Evolutionary conservation across 805 yeast species (phyloP).

Genomic region (Starmerella etchellsii): DNA sequence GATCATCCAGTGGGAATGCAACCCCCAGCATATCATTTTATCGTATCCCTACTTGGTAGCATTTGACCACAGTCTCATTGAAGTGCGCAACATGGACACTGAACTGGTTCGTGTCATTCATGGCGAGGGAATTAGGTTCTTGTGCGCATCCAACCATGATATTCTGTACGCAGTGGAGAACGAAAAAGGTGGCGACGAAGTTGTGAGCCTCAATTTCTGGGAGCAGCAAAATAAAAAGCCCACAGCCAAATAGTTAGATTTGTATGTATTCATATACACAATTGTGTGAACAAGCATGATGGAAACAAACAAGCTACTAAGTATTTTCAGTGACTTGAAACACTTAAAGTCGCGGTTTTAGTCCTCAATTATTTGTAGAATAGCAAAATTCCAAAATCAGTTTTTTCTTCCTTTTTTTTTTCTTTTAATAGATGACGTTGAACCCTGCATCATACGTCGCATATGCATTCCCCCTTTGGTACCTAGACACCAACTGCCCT

Average conservation of each 20-base stretch:
- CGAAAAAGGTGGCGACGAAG: conserved; percentile 81
- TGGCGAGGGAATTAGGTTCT: conserved; percentile 80
- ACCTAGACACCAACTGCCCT: too few species aligned
- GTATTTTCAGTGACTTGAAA: too few species aligned
- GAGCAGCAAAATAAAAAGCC: conserved; percentile 19
- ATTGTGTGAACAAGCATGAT: too few species aligned
- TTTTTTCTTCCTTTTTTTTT: too few species aligned
- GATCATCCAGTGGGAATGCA: conserved; percentile 95
- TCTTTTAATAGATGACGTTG: too few species aligned
- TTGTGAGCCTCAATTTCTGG: conserved; percentile 88
- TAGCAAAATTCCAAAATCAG: too few species aligned
- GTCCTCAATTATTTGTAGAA: too few species aligned
- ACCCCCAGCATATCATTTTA: conserved; percentile 80
- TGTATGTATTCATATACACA: neutral
- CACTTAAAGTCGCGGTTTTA: too few species aligned
- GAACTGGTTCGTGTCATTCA: conserved; percentile 76
- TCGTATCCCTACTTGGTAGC: conserved; percentile 90
- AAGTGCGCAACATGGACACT: conserved; percentile 79
- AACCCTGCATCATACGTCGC: too few species aligned
- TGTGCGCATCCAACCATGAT: conserved; percentile 86
- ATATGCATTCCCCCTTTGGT: too few species aligned
- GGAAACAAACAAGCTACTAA: too few species aligned
- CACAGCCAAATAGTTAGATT: neutral
- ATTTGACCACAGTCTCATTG: conserved; percentile 81
- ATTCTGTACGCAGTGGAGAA: conserved; percentile 85